A percentile compares a stretch with the other conserved stretches of the same genome.
phyloP scores from a whole-genome alignment of 441 rosid genomes.

The Populus hybrid region DNA sequence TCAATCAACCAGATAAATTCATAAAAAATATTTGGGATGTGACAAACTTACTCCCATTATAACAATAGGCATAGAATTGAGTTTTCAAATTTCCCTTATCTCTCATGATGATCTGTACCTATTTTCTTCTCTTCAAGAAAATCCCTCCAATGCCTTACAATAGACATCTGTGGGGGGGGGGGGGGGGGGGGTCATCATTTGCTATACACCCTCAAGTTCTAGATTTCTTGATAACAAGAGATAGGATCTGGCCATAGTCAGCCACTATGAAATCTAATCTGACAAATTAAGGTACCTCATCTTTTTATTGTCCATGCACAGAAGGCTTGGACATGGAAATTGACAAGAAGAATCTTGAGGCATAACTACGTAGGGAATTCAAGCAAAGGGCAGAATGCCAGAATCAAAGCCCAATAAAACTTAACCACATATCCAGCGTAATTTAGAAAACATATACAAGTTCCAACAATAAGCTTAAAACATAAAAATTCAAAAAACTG shows the following conservation, averaged over 20 bases:
- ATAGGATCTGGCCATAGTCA: too few species aligned
- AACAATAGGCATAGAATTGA: too few species aligned
- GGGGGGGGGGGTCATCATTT: too few species aligned
- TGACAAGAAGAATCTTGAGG: neutral
- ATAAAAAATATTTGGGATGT: too few species aligned
- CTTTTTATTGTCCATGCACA: neutral
- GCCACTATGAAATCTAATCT: conserved; percentile 1
- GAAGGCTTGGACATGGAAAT: conserved; percentile 8
- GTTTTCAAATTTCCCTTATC: too few species aligned
- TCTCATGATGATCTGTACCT: too few species aligned
- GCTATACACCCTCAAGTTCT: too few species aligned
- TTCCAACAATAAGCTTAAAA: neutral
- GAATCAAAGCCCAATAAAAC: neutral
- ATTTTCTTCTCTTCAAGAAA: too few species aligned
- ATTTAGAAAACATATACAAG: neutral
- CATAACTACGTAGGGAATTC: neutral
- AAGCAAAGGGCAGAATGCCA: neutral
- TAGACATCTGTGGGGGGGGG: too few species aligned
- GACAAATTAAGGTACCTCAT: conserved; percentile 2
- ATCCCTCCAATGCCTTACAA: too few species aligned
- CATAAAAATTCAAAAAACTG: neutral
- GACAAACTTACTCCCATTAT: too few species aligned
- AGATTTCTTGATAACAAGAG: too few species aligned
- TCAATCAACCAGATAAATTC: conserved; percentile 1
- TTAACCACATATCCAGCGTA: neutral